Conservation (phyloP, 2,329 filamentous ascomycete species). For the Alternaria triticina region DNA sequence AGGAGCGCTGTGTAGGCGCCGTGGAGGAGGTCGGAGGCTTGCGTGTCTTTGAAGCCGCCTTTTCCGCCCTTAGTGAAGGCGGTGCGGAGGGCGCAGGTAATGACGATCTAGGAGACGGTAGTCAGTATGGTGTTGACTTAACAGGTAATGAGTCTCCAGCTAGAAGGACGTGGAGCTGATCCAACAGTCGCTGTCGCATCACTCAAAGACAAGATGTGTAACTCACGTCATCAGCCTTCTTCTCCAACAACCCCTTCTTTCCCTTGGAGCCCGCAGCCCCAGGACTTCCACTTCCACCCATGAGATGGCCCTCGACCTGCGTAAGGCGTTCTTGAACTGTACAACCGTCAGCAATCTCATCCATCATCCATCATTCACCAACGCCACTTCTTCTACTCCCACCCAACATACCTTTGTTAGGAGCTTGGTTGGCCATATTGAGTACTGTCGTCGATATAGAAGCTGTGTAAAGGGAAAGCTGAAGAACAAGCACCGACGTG, state of each 20-base stretch:
- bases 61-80: slow-evolving; percentile 92
- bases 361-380: neutral
- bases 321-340: slow-evolving; percentile 64
- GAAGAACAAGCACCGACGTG: neutral
- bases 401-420: slow-evolving; percentile 27
- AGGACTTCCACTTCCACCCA: slow-evolving; percentile 44
- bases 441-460: neutral
- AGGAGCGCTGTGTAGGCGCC: slow-evolving; percentile 83
- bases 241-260: slow-evolving; percentile 54
- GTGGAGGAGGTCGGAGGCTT: slow-evolving; percentile 81
- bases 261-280: slow-evolving; percentile 43
- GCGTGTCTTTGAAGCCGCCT: slow-evolving; percentile 94
- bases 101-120: slow-evolving; percentile 65
- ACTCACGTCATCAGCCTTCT: slow-evolving; percentile 64
- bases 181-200: neutral
- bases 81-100: slow-evolving; percentile 90
- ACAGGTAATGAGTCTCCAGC: neutral
- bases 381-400: neutral
- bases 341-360: slow-evolving; percentile 12
- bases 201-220: neutral
- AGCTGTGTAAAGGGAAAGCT: slow-evolving; percentile 5
- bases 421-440: slow-evolving; percentile 48
- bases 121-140: slow-evolving; percentile 2
- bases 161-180: neutral
- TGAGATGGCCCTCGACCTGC: slow-evolving; percentile 65